Evolutionary conservation across 2,329 filamentous ascomycete genomes (phyloP).

Genomic region (Cadophora gregata): DNA sequence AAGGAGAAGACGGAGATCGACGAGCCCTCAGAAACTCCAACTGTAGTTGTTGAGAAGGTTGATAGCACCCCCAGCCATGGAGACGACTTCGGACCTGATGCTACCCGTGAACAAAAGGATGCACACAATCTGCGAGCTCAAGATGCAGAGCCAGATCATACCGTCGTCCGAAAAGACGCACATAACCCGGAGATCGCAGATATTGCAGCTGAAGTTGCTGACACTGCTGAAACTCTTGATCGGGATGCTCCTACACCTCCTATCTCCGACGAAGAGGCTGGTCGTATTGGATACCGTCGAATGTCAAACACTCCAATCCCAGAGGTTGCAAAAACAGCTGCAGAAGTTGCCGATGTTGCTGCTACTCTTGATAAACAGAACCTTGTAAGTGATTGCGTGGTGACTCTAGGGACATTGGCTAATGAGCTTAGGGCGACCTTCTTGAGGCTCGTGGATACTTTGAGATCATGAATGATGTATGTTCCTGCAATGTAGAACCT

Average conservation of each 20-base stretch:
- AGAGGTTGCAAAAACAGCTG: constrained; percentile 51
- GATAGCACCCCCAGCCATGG: constrained; percentile 45
- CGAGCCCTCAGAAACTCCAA: constrained; percentile 29
- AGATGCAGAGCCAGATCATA: constrained; percentile 46
- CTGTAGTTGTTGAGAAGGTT: constrained; percentile 45
- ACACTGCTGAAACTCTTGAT: constrained; percentile 48
- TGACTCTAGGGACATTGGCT: background rate
- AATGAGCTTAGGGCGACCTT: constrained; percentile 14
- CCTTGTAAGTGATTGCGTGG: background rate
- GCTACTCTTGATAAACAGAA: constrained; percentile 40
- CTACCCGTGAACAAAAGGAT: constrained; percentile 45
- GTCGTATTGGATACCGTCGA: constrained; percentile 44
- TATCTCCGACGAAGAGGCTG: constrained; percentile 45
- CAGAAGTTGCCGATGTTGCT: constrained; percentile 53
- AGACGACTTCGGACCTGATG: constrained; percentile 46
- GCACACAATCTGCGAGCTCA: constrained; percentile 44
- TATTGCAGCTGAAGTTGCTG: constrained; percentile 48
- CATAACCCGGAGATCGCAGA: constrained; percentile 36
- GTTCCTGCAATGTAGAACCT: background rate
- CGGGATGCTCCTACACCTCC: constrained; percentile 43
- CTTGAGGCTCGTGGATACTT: constrained; percentile 15
- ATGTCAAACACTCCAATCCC: constrained; percentile 49
- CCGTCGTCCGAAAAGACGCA: constrained; percentile 34
- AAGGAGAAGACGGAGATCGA: constrained; percentile 11
- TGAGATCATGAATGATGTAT: constrained; percentile 15